A percentile compares a stretch with the other conserved stretches of the same genome.
Evolutionary conservation across 106 monocot species (phyloP).

Genomic region (Allium cepa): DNA sequence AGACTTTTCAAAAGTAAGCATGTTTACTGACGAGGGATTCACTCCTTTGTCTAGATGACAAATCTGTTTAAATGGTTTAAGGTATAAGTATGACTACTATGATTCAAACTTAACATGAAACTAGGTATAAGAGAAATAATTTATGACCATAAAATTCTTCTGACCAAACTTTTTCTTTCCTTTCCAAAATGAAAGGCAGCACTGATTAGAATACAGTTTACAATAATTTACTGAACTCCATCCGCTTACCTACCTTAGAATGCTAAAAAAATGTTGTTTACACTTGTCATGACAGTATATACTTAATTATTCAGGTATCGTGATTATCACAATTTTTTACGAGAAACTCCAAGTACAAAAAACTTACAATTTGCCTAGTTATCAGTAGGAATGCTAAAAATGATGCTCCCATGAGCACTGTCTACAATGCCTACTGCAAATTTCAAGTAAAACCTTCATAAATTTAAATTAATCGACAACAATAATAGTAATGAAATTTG

Average conservation of each 20-base stretch:
- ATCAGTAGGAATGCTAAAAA: constrained; percentile 64
- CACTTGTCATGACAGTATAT: too few relatives aligned
- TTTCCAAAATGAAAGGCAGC: too few relatives aligned
- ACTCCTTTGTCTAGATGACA: constrained; percentile 66
- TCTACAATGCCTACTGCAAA: constrained; percentile 82
- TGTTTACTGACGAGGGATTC: constrained; percentile 80
- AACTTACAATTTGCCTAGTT: constrained; percentile 78
- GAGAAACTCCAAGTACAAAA: neutral
- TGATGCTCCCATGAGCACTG: constrained; percentile 57
- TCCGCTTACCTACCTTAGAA: neutral
- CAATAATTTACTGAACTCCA: too few relatives aligned
- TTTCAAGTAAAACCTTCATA: too few relatives aligned
- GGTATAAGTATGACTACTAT: too few relatives aligned
- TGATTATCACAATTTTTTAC: too few relatives aligned
- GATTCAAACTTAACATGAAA: neutral
- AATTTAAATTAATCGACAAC: too few relatives aligned
- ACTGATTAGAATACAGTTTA: too few relatives aligned
- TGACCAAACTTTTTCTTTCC: too few relatives aligned
- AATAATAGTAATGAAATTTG: too few relatives aligned
- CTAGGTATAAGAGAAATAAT: constrained; percentile 19
- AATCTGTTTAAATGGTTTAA: constrained; percentile 33
- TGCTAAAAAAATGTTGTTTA: neutral
- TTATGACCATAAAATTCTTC: too few relatives aligned
- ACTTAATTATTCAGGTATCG: neutral
- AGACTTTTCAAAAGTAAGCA: constrained; percentile 50